phyloP scores from a whole-genome alignment of 2,329 filamentous ascomycete genomes.

The Berkeleyomyces basicola region DNA sequence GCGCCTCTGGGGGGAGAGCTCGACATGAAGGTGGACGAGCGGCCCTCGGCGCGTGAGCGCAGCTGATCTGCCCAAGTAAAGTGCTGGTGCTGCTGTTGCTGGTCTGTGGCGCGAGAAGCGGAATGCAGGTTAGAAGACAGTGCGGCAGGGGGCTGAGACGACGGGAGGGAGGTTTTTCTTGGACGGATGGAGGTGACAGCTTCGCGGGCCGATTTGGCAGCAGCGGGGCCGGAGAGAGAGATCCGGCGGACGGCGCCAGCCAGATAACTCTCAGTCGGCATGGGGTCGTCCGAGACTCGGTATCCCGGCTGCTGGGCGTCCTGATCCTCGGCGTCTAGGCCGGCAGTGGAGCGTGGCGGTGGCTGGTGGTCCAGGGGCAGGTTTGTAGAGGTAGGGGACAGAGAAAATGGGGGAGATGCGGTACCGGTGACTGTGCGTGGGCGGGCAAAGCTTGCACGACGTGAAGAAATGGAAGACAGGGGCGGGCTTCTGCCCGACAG shows the following conservation, averaged over 20 bases:
- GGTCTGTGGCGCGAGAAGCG: constrained; percentile 3
- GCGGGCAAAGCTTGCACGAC: constrained; percentile 11
- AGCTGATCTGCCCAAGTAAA: constrained; percentile 97
- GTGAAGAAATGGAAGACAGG: constrained; percentile 4
- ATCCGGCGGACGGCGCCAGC: constrained; percentile 11
- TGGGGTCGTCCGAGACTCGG: background rate
- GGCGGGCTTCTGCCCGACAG: constrained; percentile 5
- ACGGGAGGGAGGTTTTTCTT: background rate
- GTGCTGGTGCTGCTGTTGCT: constrained; percentile 60
- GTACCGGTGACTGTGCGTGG: constrained; percentile 11
- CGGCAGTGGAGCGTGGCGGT: constrained; percentile 7
- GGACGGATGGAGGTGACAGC: background rate
- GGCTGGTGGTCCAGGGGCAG: background rate
- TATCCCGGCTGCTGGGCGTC: background rate
- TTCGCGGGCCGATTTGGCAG: constrained; percentile 1
- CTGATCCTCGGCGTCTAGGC: background rate
- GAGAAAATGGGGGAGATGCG: constrained; percentile 4
- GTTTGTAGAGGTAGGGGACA: background rate
- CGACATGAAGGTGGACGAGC: constrained; percentile 9
- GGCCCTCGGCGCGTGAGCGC: constrained; percentile 56
- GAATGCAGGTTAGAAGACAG: constrained; percentile 5
- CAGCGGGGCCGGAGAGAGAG: constrained; percentile 6
- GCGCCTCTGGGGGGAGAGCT: constrained; percentile 6
- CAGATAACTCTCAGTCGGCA: constrained; percentile 4
- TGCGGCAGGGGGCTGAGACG: background rate